Evolutionary conservation across 2,329 filamentous ascomycete genomes (phyloP), one percentile per base, ranked within the genome.

Genomic region (Alternaria panax): DNA sequence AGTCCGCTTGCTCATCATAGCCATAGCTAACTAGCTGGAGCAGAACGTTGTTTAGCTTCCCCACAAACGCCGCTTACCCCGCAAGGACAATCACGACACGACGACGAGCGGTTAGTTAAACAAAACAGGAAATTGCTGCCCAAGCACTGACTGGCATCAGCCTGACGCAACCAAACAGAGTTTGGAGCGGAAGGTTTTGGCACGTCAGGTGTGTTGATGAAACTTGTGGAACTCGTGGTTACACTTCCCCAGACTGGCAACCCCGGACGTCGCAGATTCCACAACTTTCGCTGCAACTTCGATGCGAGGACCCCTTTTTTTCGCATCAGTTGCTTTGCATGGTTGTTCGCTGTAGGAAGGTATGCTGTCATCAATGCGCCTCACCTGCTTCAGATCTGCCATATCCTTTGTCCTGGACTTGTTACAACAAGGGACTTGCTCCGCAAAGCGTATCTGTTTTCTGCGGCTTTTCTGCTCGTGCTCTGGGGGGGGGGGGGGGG

Each of bases 21-120:
- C 43, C 22, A 38, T 32, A 11, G 43, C 43, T 12, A 16, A 24
- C 32, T 34, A 42, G 25, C 47, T 41, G 36, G 34, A 34, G 43
- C 56, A 43, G 56, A 59, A 59, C 51, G 56, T 54, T 59, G 43
- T 7, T 43, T 59, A 59, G 56, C 51, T 55, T 59, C 56, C 56
- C 56, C 56, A 48, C 51, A 32, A 48, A 48, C 45, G 51, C 25
- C 34, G 34, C 51, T 43, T 55, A 55, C 51, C 56, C 56, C 43
- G 51, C 43, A 42, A 54, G 45, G 27, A 34, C 28, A 42, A 32
- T 45, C 38, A 24, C 38, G 38, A 41, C 20, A 41, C 20, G 20
- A 24, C 38, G 12, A 41, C 18, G 36, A 34, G 51, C 50, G 56
- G 56, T 34, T 55, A 54, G 51, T 43, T 55, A 54, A 40, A 36